Evolutionary conservation across 176 grass and related monocot species (phyloP).

Genomic region (Cenchrus americanus): DNA sequence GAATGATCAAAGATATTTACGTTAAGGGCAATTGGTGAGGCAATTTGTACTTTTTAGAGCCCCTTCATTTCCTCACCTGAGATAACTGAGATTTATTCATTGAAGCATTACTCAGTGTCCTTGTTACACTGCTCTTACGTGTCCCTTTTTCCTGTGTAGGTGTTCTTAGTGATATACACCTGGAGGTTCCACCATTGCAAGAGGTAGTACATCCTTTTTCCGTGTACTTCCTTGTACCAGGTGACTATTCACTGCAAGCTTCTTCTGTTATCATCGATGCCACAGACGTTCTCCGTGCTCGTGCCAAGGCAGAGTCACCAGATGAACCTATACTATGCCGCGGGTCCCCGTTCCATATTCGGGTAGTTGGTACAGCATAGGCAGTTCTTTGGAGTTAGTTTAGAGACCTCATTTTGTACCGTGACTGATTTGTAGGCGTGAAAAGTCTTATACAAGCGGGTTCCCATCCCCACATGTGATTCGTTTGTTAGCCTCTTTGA

Average conservation of each 20-base stretch:
- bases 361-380: constrained; percentile 71
- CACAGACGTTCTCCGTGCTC: constrained; percentile 82
- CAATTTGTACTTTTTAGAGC: background rate
- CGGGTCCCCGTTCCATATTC: constrained; percentile 80
- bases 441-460: constrained; percentile 44
- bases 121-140: background rate
- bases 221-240: constrained; percentile 90
- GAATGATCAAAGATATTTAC: background rate
- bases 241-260: constrained; percentile 86
- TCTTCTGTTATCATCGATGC: constrained; percentile 80
- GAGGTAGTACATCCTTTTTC: constrained; percentile 86
- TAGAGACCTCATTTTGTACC: constrained; percentile 38
- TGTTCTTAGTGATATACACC: constrained; percentile 72
- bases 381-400: constrained; percentile 28
- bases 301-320: constrained; percentile 68
- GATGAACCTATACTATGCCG: constrained; percentile 93
- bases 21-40: background rate
- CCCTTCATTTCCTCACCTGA: background rate
- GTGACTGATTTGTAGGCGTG: constrained; percentile 32
- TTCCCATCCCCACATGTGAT: constrained; percentile 16
- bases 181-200: constrained; percentile 86
- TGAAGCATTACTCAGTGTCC: background rate
- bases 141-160: constrained; percentile 45
- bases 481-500: constrained; percentile 36
- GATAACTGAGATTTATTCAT: background rate